Evolutionary conservation across 2,329 filamentous ascomycete species (phyloP), one percentile per base, ranked within the genome.

Genomic region (Tolypocladium ovalisporum): DNA sequence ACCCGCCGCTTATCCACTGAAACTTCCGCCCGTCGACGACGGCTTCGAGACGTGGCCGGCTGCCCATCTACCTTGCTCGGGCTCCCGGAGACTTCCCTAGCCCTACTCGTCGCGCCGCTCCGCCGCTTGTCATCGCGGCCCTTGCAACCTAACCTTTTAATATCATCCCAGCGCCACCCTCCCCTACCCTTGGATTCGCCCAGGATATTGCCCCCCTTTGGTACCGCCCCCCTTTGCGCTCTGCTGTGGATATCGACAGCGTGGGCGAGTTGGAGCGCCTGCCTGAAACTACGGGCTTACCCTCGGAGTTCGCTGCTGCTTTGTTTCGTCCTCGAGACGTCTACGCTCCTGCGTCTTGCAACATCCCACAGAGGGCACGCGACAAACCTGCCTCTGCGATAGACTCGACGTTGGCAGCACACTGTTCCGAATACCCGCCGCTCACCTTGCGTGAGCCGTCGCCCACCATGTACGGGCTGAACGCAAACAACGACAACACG

Each of bases 401-500:
- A 32, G 47, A 34, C 2, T 32, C 47, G 29, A 34, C 9, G 2
- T 5, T 34, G 47, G 47, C 47, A 34, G 19, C 19, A 10, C 44
- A 49, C 32, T 49, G 44, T 17, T 29, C 27, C 29, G 27, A 34
- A 34, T 13, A 32, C 17, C 24, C 32, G 19, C 37, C 19, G 40
- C 27, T 55, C 54, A 13, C 54, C 40, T 12, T 42, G 44, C 19
- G 37, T 52, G 55, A 59, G 55, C 40, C 22, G 52, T 27, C 40
- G 61, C 39, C 29, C 55, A 52, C 53, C 56, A 62, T 63, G 62
- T 62, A 59, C 57, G 62, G 62, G 55, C 54, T 67, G 22, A 70
- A 68, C 61, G 73, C 71, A 64, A 79, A 75, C 64, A 76, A 80
- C 65, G 79, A 81, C 65, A 71, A 69, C 62, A 78, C 78, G 32